These are phyloP conservation scores for Beauveria brongniartii DNA, from an alignment of 2,329 filamentous ascomycete species.

Conservation along the genomic window DNA sequence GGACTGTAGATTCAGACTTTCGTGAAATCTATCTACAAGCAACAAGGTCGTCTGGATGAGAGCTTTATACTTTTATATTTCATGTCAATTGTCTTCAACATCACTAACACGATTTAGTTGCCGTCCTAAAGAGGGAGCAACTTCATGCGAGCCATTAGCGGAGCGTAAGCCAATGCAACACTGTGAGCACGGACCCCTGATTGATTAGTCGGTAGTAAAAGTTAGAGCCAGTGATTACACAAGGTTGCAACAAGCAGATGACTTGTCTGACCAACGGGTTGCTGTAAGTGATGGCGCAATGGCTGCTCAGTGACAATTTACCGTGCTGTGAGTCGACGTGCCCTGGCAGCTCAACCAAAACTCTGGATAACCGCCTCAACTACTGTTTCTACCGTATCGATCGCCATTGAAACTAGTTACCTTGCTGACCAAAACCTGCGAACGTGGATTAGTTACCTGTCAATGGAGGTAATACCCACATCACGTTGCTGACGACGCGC, in stretches of 20 bases:
- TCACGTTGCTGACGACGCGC: background rate
- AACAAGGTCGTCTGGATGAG: background rate
- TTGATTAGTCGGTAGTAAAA: background rate
- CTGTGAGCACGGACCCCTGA: background rate
- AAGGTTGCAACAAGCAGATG: background rate
- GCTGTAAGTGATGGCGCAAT: background rate
- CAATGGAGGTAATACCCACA: background rate
- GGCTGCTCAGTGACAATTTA: background rate
- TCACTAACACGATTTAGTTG: too few species aligned
- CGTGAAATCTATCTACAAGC: too few species aligned
- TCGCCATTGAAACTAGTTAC: too few species aligned
- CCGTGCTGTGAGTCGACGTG: background rate
- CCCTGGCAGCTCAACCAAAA: too few species aligned
- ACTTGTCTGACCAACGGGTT: background rate
- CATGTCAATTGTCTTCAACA: too few species aligned
- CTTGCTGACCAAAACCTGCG: too few species aligned
- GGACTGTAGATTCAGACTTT: too few species aligned
- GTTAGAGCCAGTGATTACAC: background rate
- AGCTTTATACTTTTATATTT: background rate
- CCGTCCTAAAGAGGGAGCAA: background rate
- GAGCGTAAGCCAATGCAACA: slow-evolving; percentile 1
- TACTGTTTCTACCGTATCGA: too few species aligned
- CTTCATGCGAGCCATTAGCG: background rate
- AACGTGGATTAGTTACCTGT: too few species aligned
- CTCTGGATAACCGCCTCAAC: too few species aligned